These are phyloP conservation scores for Crassisporium funariophilum DNA, from an alignment of 768 basidiomycete species.

Conservation along the genomic window DNA sequence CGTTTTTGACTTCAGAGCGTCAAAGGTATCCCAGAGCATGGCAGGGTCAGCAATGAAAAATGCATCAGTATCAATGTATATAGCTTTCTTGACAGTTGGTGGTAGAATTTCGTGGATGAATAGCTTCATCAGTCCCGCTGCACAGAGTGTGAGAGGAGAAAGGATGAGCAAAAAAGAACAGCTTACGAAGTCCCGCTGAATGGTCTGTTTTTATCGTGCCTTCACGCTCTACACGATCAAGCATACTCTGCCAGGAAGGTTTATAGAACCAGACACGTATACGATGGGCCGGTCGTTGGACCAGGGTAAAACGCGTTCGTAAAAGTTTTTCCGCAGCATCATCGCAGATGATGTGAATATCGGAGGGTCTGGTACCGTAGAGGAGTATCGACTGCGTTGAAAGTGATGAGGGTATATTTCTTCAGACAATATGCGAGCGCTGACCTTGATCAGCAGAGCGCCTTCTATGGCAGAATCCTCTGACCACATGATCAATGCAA, in stretches of 20 bases:
- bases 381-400: constrained; percentile 37
- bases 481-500: constrained; percentile 47
- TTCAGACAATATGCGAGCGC: too few species aligned
- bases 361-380: constrained; percentile 39
- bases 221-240: constrained; percentile 46
- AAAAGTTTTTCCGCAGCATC: constrained; percentile 41
- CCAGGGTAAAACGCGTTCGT: constrained; percentile 37
- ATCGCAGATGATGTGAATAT: constrained; percentile 49
- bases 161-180: constrained; percentile 22
- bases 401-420: constrained; percentile 5
- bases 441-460: constrained; percentile 44
- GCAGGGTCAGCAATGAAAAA: constrained; percentile 49
- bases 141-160: neutral
- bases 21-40: constrained; percentile 47
- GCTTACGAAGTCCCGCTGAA: constrained; percentile 48
- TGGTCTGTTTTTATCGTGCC: constrained; percentile 48
- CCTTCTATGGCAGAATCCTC: constrained; percentile 43
- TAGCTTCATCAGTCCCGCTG: constrained; percentile 55
- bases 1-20: constrained; percentile 31
- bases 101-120: constrained; percentile 56
- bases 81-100: constrained; percentile 41
- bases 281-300: constrained; percentile 38
- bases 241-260: constrained; percentile 42
- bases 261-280: constrained; percentile 45
- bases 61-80: constrained; percentile 55